Conservation (phyloP, 2,329 filamentous ascomycete species). For the Xylariaceae sp. region DNA sequence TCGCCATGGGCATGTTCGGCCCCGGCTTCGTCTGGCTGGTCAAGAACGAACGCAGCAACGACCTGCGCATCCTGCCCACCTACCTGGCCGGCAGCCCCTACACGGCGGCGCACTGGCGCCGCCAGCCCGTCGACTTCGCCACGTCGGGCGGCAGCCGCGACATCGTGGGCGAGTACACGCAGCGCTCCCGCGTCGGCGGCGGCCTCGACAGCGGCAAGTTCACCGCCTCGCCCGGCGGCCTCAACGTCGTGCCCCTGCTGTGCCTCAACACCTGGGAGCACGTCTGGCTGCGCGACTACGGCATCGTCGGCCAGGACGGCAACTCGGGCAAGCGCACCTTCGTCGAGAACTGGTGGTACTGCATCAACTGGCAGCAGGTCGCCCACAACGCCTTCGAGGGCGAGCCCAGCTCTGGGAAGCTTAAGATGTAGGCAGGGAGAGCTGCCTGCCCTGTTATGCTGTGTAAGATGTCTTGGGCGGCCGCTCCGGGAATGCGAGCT, state of each 20-base stretch:
- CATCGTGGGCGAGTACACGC: conserved; percentile 30
- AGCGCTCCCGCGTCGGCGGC: conserved; percentile 25
- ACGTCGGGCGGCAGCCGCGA: conserved; percentile 37
- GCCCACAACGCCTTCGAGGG: no score
- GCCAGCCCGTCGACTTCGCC: conserved; percentile 63
- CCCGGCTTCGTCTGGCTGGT: conserved; percentile 97
- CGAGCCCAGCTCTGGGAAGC: conserved; percentile 1
- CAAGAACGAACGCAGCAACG: conserved; percentile 36
- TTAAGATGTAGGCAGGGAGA: not conserved
- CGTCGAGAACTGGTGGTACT: conserved; percentile 78
- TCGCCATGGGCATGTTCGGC: conserved; percentile 86
- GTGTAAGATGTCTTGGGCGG: no score
- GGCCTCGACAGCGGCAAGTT: conserved; percentile 17
- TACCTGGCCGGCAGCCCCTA: conserved; percentile 90
- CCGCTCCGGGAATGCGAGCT: no score
- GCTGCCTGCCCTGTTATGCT: no score
- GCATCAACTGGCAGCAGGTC: conserved; percentile 78
- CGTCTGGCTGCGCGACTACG: conserved; percentile 79
- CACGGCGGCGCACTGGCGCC: conserved; percentile 74
- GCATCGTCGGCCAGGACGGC: conserved; percentile 46
- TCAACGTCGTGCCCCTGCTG: conserved; percentile 66
- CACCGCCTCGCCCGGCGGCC: conserved; percentile 52
- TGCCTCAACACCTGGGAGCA: conserved; percentile 98
- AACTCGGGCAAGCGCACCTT: conserved; percentile 67
- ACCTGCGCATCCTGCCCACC: conserved; percentile 68